A percentile compares a stretch with the other conserved stretches of the same genome.
These are phyloP conservation scores for Neurospora africana DNA, from an alignment of 495 filamentous ascomycete species.

Conservation along the genomic window DNA sequence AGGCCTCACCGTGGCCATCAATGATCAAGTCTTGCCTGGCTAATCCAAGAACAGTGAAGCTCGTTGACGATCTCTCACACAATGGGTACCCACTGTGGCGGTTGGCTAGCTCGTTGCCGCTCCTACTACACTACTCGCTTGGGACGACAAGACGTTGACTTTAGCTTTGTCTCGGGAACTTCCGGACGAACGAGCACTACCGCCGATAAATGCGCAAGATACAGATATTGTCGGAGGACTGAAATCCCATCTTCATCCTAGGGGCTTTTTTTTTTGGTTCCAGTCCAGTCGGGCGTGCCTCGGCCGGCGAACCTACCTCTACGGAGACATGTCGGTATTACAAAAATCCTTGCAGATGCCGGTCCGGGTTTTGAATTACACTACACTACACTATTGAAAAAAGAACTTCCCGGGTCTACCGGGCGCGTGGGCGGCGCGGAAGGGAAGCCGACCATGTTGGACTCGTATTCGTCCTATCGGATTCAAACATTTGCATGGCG, in stretches of 20 bases:
- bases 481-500: background rate
- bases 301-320: background rate
- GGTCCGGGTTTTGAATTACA: background rate
- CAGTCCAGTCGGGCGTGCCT: no score
- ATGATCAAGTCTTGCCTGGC: background rate
- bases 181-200: background rate
- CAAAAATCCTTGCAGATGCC: background rate
- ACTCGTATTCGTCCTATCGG: background rate
- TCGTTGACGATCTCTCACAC: background rate
- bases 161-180: background rate
- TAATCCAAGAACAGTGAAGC: background rate
- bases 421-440: background rate
- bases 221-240: background rate
- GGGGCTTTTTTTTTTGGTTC: background rate
- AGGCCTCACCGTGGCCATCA: background rate
- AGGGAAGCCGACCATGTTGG: background rate
- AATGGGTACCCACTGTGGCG: background rate
- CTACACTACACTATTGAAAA: background rate
- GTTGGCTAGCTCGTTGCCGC: background rate
- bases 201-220: background rate
- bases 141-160: background rate
- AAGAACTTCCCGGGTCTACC: background rate
- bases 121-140: background rate
- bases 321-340: background rate
- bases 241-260: background rate